phyloP scores from a whole-genome alignment of 129 eudicot genomes.

The Daucus carota region DNA sequence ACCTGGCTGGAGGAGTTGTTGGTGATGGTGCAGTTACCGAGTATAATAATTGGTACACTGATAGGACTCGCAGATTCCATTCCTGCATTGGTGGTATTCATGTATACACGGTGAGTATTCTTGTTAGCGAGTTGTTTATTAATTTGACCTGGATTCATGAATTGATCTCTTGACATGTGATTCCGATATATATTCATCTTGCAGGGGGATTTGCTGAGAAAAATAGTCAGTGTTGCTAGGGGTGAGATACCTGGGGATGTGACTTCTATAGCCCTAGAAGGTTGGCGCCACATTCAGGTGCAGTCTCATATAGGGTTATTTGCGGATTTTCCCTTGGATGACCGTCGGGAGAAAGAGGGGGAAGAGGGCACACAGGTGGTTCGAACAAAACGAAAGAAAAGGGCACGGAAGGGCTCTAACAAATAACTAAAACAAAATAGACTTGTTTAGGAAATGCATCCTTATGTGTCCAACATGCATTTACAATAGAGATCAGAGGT shows the following conservation, averaged over 20 bases:
- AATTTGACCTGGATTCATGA: neutral
- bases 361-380: neutral
- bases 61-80: conserved; percentile 4
- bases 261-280: conserved; percentile 2
- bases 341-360: neutral
- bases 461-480: neutral
- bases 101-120: conserved; percentile 6
- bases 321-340: neutral
- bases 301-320: neutral
- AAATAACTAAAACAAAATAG: neutral
- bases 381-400: neutral
- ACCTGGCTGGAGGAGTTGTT: neutral
- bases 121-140: neutral
- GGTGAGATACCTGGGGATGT: conserved; percentile 4
- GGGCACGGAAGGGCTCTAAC: neutral
- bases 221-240: neutral
- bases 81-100: conserved; percentile 7
- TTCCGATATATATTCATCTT: neutral
- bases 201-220: conserved; percentile 2
- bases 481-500: neutral
- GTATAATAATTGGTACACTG: conserved; percentile 6
- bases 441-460: neutral
- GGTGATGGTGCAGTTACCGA: conserved; percentile 8
- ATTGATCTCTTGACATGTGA: neutral
- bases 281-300: conserved; percentile 8